phyloP scores from a whole-genome alignment of 2,329 filamentous ascomycete species.

The Fusarium pseudocircinatum region DNA sequence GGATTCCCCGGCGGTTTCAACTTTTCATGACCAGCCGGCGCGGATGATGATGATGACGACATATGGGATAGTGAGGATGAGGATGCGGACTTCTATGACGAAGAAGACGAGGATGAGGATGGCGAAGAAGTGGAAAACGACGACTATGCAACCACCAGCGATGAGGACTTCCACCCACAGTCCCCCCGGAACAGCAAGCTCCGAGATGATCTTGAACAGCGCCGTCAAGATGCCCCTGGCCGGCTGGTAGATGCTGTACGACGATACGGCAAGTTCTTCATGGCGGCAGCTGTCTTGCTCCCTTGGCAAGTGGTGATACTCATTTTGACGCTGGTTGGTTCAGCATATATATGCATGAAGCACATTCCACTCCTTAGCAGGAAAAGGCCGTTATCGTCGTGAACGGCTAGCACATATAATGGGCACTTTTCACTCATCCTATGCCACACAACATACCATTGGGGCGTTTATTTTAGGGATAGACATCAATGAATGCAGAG shows the following conservation, averaged over 20 bases:
- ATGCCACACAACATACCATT: slow-evolving; percentile 42
- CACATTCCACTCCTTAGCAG: slow-evolving; percentile 38
- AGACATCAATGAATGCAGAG: slow-evolving; percentile 16
- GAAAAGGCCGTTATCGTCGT: slow-evolving; percentile 36
- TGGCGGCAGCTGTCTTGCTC: slow-evolving; percentile 59
- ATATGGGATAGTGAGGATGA: slow-evolving; percentile 48
- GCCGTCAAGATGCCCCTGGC: slow-evolving; percentile 49
- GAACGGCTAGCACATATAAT: slow-evolving; percentile 29
- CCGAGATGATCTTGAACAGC: slow-evolving; percentile 45
- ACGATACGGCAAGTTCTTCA: slow-evolving; percentile 52
- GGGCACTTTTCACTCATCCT: slow-evolving; percentile 10
- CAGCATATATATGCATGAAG: slow-evolving; percentile 54
- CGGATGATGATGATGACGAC: slow-evolving; percentile 46
- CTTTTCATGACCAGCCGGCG: slow-evolving; percentile 61
- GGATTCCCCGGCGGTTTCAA: slow-evolving; percentile 52
- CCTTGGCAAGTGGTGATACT: slow-evolving; percentile 54
- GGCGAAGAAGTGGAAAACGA: slow-evolving; percentile 41
- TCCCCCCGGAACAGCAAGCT: slow-evolving; percentile 38
- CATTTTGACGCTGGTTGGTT: slow-evolving; percentile 48
- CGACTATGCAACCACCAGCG: slow-evolving; percentile 31
- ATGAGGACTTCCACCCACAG: slow-evolving; percentile 34
- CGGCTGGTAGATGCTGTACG: slow-evolving; percentile 55
- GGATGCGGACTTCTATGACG: slow-evolving; percentile 37
- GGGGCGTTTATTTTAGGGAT: slow-evolving; percentile 45
- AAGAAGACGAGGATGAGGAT: slow-evolving; percentile 38